phyloP scores from a whole-genome alignment of 225 moss, liverwort and hornwort genomes.

The Marchantia paleacea region DNA sequence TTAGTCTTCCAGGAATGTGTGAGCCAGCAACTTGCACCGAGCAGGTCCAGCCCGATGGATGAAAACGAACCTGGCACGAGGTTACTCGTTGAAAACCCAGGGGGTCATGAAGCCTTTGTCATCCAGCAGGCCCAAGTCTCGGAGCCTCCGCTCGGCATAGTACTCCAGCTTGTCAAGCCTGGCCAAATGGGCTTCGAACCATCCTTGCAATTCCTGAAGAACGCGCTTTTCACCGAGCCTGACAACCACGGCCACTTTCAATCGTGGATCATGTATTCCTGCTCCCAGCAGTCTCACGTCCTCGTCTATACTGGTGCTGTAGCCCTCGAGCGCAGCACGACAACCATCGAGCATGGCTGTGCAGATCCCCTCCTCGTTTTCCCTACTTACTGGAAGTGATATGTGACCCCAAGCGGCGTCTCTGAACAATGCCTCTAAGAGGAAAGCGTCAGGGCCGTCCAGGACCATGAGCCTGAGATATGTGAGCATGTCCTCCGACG shows the following conservation, averaged over 20 bases:
- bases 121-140: constrained; percentile 86
- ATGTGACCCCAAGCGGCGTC: constrained; percentile 78
- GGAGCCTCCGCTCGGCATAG: constrained; percentile 85
- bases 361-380: constrained; percentile 88
- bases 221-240: constrained; percentile 95
- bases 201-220: constrained; percentile 84
- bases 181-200: constrained; percentile 83
- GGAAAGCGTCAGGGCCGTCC: constrained; percentile 81
- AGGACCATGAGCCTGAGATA: constrained; percentile 86
- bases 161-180: constrained; percentile 75
- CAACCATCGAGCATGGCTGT: constrained; percentile 80
- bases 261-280: constrained; percentile 45
- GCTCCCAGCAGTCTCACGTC: constrained; percentile 60
- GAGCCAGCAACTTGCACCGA: background rate
- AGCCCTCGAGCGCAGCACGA: constrained; percentile 65
- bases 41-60: too few relatives aligned
- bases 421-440: constrained; percentile 90
- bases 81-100: constrained; percentile 54
- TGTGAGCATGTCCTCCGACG: constrained; percentile 78
- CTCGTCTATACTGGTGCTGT: constrained; percentile 63
- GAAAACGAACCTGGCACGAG: background rate
- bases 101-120: constrained; percentile 94
- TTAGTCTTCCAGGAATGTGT: background rate
- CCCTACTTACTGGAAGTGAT: constrained; percentile 75
- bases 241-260: constrained; percentile 67